Base-by-base conservation (phyloP, 2,329 filamentous ascomycete species). In the Alternaria burnsii region DNA sequence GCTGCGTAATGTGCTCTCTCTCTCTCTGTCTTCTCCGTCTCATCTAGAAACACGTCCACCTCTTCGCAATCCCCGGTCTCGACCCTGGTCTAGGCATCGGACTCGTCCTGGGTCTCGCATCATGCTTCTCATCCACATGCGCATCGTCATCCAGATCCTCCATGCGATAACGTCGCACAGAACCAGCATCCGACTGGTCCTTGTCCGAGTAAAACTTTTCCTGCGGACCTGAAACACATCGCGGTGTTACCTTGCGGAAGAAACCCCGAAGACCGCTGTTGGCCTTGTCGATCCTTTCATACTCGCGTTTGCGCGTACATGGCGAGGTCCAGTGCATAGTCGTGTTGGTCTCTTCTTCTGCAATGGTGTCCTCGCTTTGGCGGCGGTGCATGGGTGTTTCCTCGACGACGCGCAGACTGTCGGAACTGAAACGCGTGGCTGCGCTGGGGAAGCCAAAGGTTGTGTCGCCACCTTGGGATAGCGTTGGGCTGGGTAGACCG, bases 321-420 rank as follows among this genome's bases (percentile, higher is more conserved):
- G 74, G 73, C 5, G 77, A 79, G 12, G 70, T 78, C 77, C 77
- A 80, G 48, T 79, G 73, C 65, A 73, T 79, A 5, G 72, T 76
- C 2, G 75, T 65, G 36, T 71, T 8, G 62, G 24, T 66, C 65
- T 42, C 71, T 71, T 30, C 54, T 70, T 47, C 70, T 14, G 40
- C 40, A 6, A 42, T 42, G 11, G 20, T 42, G 40, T 42, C 40
- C 24, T 42, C 40, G 18, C 40, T 42, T 14, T 24, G 40, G 40
- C 40, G 40, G 20, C 6, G 66, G 24, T 62, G 51, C 36, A 63
- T 43, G 32, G 52, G 56, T 28, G 55, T 32, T 24, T 69, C 56
- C 18, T 63, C 48, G 26, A 58, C 59, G 22, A 60, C 61, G 12
- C 55, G 47, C 51, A 66, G 61, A 14, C 65, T 62, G 48, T 71